A percentile compares a stretch with the other conserved stretches of the same genome.
Conservation (phyloP, 345 rosid genomes). For the Dipteronia sinensis region DNA sequence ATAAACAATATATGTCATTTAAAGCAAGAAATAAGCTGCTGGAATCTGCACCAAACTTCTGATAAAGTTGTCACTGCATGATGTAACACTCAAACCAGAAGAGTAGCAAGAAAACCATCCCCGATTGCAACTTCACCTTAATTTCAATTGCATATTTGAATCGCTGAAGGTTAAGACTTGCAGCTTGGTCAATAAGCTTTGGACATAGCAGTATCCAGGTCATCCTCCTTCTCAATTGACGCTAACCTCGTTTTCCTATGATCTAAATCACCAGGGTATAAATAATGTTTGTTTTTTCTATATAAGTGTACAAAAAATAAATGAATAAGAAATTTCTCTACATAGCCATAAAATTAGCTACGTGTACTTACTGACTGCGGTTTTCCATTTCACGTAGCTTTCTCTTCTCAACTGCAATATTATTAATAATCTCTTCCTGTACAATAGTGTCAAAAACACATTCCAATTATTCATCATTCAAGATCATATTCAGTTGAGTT, state of each 20-base stretch:
- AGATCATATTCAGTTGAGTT: background rate
- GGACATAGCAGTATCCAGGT: conserved; percentile 58
- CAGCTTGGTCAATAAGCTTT: conserved; percentile 64
- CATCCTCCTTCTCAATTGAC: conserved; percentile 65
- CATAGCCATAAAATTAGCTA: conserved; percentile 1
- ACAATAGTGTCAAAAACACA: conserved; percentile 15
- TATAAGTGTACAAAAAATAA: conserved; percentile 6
- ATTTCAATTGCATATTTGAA: conserved; percentile 47
- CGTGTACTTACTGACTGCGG: conserved; percentile 48
- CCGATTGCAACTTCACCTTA: conserved; percentile 47
- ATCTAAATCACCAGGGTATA: conserved; percentile 33
- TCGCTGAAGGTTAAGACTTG: conserved; percentile 51
- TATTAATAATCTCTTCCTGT: conserved; percentile 64
- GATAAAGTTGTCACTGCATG: background rate
- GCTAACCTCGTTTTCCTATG: conserved; percentile 65
- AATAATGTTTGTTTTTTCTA: background rate
- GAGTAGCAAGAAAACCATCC: conserved; percentile 4
- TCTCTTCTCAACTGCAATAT: conserved; percentile 41
- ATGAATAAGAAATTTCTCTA: background rate
- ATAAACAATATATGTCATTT: conserved; percentile 1
- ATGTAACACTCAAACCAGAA: background rate
- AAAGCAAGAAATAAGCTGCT: background rate
- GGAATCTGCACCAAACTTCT: background rate
- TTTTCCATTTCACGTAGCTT: conserved; percentile 58
- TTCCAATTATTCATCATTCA: conserved; percentile 9